Evolutionary conservation across 345 rosid species (phyloP), one percentile per base, ranked within the genome.

Genomic region (Rhodomyrtus tomentosa): DNA sequence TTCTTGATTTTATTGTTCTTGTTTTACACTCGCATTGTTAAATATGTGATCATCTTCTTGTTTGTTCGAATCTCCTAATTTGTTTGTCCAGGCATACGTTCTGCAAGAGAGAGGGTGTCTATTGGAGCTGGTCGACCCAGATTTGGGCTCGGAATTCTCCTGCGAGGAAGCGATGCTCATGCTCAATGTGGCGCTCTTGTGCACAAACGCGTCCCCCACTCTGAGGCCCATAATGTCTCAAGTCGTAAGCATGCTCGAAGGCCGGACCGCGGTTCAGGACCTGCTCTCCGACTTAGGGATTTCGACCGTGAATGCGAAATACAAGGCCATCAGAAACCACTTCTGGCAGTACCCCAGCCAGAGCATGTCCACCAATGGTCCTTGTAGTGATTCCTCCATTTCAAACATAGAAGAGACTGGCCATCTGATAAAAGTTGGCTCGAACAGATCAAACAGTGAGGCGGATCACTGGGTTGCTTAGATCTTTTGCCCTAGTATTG

Each of bases 171-270:
- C 95, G 51, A 93, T 90, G 92, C 84, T 93, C 59, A 92, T 96
- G 95, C 82, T 96, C 51, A 93, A 94, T 79, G 96, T 93, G 84
- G 94, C 96, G n/a, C 89, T 96, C 38, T 83, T 93, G 87, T 95
- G 98, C 88, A 93, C 98, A 40, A 93, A 93, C 68, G 95, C 95
- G 20, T 92, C 99, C 16, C 98, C 98, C 16, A 93, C 96, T 0
- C 88, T 95, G n/a, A 90, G 99, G 87, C 99, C 99, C 32, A 90
- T 92, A 36, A 96, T 95, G 98, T 93, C 99, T 25, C 99, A 92
- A 88, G 95, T 94, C 29, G 98, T 94, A 82, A 95, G 97, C 89
- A 92, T 96, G 90, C 91, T 96, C 20, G 95, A 94, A 80, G 98
- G 98, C 82, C 88, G 86, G 90, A 95, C 98, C 10, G 91, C 91